Evolutionary conservation across 148 eudicot genomes (phyloP).

Genomic region (Selenicereus undatus): DNA sequence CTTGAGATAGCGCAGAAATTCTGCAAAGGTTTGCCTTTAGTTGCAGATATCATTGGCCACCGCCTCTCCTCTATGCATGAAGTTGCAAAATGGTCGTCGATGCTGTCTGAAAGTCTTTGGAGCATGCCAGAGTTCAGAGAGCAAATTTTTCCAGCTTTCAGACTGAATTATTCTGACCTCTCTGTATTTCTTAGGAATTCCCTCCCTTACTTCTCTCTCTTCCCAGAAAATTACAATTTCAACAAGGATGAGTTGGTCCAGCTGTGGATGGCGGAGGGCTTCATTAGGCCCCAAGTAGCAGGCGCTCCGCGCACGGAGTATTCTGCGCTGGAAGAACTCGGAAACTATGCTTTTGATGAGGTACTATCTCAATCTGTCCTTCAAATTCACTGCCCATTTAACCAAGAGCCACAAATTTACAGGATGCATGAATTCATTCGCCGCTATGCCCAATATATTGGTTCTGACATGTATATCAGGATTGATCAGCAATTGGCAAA

Average conservation of each 20-base stretch:
- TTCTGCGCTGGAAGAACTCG: conserved; percentile 4
- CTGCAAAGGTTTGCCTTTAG: conserved; percentile 28
- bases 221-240: neutral
- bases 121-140: conserved; percentile 20
- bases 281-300: conserved; percentile 6
- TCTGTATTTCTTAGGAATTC: conserved; percentile 7
- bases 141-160: conserved; percentile 10
- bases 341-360: conserved; percentile 16
- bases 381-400: neutral
- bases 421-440: conserved; percentile 23
- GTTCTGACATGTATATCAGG: conserved; percentile 12
- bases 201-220: conserved; percentile 22
- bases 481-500: conserved; percentile 1
- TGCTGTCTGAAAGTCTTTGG: conserved; percentile 3
- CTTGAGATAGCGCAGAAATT: conserved; percentile 16
- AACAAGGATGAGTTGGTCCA: conserved; percentile 13
- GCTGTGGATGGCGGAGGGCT: conserved; percentile 23
- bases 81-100: neutral
- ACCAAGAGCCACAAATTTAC: no score
- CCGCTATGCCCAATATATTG: conserved; percentile 14
- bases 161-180: conserved; percentile 13
- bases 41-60: conserved; percentile 13
- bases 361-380: conserved; percentile 17
- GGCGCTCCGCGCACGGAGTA: neutral
- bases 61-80: neutral